Conservation (phyloP, 257 asterid genomes). For the Ilex aquifolium region DNA sequence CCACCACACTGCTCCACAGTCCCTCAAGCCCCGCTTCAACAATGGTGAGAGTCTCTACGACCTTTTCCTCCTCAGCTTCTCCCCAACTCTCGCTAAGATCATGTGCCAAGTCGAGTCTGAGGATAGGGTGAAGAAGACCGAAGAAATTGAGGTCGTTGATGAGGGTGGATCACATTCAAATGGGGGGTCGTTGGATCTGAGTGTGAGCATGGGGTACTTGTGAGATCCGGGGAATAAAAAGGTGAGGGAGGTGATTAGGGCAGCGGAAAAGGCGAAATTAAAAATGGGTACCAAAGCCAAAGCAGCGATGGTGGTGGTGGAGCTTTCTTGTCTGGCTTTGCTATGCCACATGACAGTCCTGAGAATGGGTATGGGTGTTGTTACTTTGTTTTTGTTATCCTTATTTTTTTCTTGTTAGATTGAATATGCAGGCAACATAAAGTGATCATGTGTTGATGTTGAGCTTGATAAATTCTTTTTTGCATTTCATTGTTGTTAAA, state of each 20-base stretch:
- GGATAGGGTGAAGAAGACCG: slow-evolving; percentile 52
- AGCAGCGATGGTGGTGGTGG: slow-evolving; percentile 16
- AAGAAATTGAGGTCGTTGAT: slow-evolving; percentile 61
- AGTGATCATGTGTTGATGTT: not conserved
- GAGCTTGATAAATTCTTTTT: not conserved
- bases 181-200: slow-evolving; percentile 93
- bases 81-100: slow-evolving; percentile 74
- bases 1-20: slow-evolving; percentile 9
- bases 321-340: slow-evolving; percentile 63
- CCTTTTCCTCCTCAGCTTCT: slow-evolving; percentile 68
- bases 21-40: slow-evolving; percentile 60
- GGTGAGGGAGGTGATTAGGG: slow-evolving; percentile 51
- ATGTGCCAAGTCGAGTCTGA: slow-evolving; percentile 77
- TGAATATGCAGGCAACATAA: not conserved
- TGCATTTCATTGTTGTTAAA: too few species aligned
- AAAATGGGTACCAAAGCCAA: not conserved
- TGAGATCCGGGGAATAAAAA: slow-evolving; percentile 90
- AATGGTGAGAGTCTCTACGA: slow-evolving; percentile 74
- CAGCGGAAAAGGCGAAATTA: slow-evolving; percentile 60
- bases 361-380: slow-evolving; percentile 7
- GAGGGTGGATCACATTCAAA: slow-evolving; percentile 65
- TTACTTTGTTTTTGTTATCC: not conserved
- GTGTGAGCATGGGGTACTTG: slow-evolving; percentile 78
- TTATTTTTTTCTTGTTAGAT: too few species aligned
- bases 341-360: slow-evolving; percentile 63